Base-by-base conservation (phyloP, 2,329 filamentous ascomycete species). In the Sporothrix pseudoabietina region DNA sequence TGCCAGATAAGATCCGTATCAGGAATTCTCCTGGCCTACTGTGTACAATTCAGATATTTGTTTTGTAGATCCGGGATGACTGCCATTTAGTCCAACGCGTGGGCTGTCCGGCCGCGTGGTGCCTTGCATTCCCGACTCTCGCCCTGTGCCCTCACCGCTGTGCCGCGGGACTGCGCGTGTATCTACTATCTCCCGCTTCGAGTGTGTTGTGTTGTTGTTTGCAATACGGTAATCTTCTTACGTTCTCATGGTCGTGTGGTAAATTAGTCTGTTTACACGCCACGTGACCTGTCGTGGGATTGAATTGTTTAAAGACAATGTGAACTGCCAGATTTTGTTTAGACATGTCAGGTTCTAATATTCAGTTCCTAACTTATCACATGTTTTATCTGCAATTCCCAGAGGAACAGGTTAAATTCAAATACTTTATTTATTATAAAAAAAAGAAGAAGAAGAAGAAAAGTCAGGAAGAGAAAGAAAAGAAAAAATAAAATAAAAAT, bases 31-130 rank as follows among this genome's bases (percentile, higher is more conserved):
- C 19, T 1, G 39, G n/a, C 61, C 35, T 26, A 47, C 26, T 26
- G 26, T 26, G 26, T 26, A 26, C 39, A 66, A 30, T 66, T 47
- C 39, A 14, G 30, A 30, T 66, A 39, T 66, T 68, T 68, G 65
- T 52, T 52, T 52, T 68, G 65, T 68, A 49, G 65, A 52, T 68
- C 65, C 65, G 44, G 41, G 39, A 41, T 16, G 6, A 22, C 39
- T 66, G n/a, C 39, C 61, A 16, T 47, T 66, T 65, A 12, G n/a
- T 47, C n/a, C 61, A 47, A 30, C 39, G 39, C 61, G 19, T 47
- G n/a, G 61, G 22, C n/a, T 41, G 41, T 6, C 39, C 5, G 12
- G n/a, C 39, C n/a, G 61, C 39, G 39, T 66, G 39, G 61, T 65
- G 39, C n/a, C n/a, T 66, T 47, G 61, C 61, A 47, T 47, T 66